Evolutionary conservation across 1,284 basidiomycete genomes (phyloP), one percentile per base, ranked within the genome.

Genomic region (Singerocomus rubriflavus): DNA sequence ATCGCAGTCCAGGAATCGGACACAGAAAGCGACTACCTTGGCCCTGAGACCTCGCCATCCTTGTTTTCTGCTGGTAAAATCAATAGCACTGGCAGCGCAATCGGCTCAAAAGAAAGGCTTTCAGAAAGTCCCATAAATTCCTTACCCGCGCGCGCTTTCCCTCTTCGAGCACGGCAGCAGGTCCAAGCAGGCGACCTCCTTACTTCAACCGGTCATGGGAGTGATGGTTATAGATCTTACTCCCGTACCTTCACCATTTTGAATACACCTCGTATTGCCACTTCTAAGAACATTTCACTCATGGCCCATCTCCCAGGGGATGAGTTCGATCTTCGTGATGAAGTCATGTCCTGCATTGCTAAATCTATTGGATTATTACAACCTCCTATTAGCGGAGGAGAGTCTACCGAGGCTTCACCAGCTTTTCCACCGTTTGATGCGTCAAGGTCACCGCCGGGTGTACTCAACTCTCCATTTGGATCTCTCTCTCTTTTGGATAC

Each of bases 341-440:
- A 92, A 56, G 93, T 99, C 31, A 94, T 99, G 89, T 88, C 89
- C 5, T 97, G 93, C 70, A 97, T 99, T 53, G 94, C 95, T 1
- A 96, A 95, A 67, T 97, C 93, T 5, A 98, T 99, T 50, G 96
- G 96, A 4, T 78, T 99, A 11, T 75, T 91, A n/a, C 95, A 97
- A 58, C 87, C 92, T 7, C 81, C 85, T 8, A 73, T 87, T 13
- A 86, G 83, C 51, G 81, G 77, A 35, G 75, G 73, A 39, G 82
- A 82, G 36, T 86, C 85, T 3, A 67, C 77, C 3, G 83, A 86
- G 57, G 77, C 78, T 3, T 88, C 87, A 0, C 87, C 88, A 37
- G 75, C 76, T 10, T 73, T 84, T 39, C 72, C 72, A 6, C 74
- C 86, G 5, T 71, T 72, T n/a, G 82, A 85, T 30, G 66, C 68